A percentile compares a stretch with the other conserved stretches of the same genome.
Conservation (phyloP, 805 yeast genomes). For the Suhomyces sp. region DNA sequence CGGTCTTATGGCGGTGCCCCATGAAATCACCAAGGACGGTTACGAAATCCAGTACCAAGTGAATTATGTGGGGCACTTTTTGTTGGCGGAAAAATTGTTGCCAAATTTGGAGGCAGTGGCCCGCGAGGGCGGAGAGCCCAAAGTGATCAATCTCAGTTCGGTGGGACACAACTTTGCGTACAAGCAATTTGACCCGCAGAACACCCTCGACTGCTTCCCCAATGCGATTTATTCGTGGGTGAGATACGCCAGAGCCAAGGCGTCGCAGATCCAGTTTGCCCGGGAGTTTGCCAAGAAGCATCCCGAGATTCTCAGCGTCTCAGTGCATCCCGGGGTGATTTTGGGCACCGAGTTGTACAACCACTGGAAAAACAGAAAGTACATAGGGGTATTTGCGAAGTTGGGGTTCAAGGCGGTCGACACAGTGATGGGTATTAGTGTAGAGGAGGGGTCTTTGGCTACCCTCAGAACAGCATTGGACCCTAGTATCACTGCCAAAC, state of each 20-base stretch:
- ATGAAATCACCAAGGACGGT: constrained; percentile 32
- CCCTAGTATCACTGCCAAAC: constrained; percentile 15
- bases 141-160: constrained; percentile 32
- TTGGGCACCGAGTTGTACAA: constrained; percentile 32
- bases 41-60: constrained; percentile 43
- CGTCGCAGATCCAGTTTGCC: constrained; percentile 30
- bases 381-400: constrained; percentile 20
- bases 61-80: constrained; percentile 33
- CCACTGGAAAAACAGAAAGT: constrained; percentile 20
- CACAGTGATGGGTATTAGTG: constrained; percentile 23
- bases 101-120: constrained; percentile 23
- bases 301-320: constrained; percentile 30
- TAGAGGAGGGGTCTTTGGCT: constrained; percentile 35
- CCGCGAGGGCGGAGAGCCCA: constrained; percentile 18
- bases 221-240: constrained; percentile 24
- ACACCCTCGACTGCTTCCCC: constrained; percentile 24
- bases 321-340: constrained; percentile 41
- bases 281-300: constrained; percentile 22
- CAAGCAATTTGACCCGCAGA: constrained; percentile 23
- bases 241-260: constrained; percentile 36
- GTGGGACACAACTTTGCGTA: constrained; percentile 28
- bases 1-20: constrained; percentile 41
- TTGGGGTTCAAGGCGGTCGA: constrained; percentile 13
- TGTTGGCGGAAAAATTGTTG: constrained; percentile 29
- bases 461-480: constrained; percentile 35